Evolutionary conservation across 495 filamentous ascomycete genomes (phyloP).

Genomic region (Hypoxylon lienhwacheense): DNA sequence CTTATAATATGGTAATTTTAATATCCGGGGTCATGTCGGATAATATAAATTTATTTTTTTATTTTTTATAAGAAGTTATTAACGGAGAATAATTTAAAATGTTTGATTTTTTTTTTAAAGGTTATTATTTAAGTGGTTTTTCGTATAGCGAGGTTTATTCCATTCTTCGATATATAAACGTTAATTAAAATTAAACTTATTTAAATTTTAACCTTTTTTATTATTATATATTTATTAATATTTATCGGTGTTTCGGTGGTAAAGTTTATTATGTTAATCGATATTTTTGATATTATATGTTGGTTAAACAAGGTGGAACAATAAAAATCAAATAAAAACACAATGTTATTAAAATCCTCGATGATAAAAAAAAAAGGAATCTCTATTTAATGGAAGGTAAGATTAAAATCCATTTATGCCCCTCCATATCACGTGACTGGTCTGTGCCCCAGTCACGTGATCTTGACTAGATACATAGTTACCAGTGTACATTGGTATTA

Average conservation of each 20-base stretch:
- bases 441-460: too few species aligned
- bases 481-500: too few species aligned
- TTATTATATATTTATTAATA: neutral
- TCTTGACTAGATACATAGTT: too few species aligned
- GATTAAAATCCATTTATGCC: too few species aligned
- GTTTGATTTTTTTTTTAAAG: neutral
- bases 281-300: neutral
- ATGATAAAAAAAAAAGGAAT: too few species aligned
- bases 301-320: too few species aligned
- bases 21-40: neutral
- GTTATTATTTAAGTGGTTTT: neutral
- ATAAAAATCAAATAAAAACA: too few species aligned
- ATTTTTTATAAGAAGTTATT: neutral
- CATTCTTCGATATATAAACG: neutral
- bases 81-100: neutral
- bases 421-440: too few species aligned
- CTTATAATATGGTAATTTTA: neutral
- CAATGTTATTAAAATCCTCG: too few species aligned
- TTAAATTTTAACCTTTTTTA: neutral
- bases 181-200: neutral
- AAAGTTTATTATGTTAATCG: neutral
- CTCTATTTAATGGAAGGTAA: too few species aligned
- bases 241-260: neutral
- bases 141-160: neutral
- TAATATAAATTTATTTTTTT: slow-evolving; percentile 1